Base-by-base conservation (phyloP, 129 eudicot genomes). In the Dittrichia graveolens region DNA sequence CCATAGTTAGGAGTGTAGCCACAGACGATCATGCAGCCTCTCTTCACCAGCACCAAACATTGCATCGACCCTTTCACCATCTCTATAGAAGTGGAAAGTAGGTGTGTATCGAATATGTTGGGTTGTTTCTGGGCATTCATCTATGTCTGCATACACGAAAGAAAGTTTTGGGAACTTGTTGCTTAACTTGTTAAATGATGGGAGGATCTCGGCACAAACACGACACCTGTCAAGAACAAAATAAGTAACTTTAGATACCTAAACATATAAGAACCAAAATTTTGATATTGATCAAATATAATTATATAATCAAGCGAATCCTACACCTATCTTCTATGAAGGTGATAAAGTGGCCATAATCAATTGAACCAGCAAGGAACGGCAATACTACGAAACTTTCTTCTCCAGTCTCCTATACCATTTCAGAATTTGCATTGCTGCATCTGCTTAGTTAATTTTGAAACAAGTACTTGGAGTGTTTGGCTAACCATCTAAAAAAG, bases 41-140 rank as follows among this genome's bases (percentile, higher is more conserved):
- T 94, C 98, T 80, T 90, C 96, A 43, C 97, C 98, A 37, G 91
- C 91, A 10, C 98, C 98, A 78, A 86, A 85, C 98, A 94, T 94
- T 68, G 83, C 89, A 38, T 94, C 98, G 2, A 90, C 98, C 72
- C 92, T 79, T 70, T 93, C 98, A 64, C 97, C 96, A 37, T 94
- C 96, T 74, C 98, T 81, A 53, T 93, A 93, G 84, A 93, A 89
- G 68, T 89, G 98, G 57, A 87, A 89, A 8, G 98, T 87, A 5
- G 96, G 98, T 5, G 98, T 94, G 84, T 90, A 94, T 12, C 95
- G 85, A 58, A 90, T 90, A 60, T 87, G 90, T 66, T 87, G 95
- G 6, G 95, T 94, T 67, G 96, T 82, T 50, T 87, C 95, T 3
- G 95, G 98, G 72, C 98, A 94, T 74, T 90, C 93, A 37, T 94